These are phyloP conservation scores for Colletotrichum simmondsii DNA, from an alignment of 2,329 filamentous ascomycete genomes.

Conservation along the genomic window DNA sequence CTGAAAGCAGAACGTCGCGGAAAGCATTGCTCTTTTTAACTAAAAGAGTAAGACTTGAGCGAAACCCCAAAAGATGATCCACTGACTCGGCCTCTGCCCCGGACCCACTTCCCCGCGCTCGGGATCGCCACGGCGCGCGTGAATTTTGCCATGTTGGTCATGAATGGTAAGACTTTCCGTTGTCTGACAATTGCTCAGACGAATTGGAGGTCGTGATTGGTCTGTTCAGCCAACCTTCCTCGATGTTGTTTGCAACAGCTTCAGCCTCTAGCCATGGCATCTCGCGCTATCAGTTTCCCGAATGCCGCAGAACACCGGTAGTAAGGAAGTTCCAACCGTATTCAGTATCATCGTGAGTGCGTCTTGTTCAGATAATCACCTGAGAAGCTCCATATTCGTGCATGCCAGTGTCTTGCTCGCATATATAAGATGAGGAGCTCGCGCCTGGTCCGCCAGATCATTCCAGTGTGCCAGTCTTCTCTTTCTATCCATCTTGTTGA, in stretches of 20 bases:
- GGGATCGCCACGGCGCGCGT: conserved; percentile 16
- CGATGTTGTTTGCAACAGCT: conserved; percentile 4
- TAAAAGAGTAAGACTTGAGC: neutral
- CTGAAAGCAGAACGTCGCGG: neutral
- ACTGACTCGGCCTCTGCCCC: conserved; percentile 14
- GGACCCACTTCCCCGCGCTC: conserved; percentile 25
- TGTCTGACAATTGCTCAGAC: neutral
- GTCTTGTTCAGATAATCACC: neutral
- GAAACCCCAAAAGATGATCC: neutral
- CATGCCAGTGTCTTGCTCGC: neutral
- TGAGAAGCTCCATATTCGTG: conserved; percentile 1
- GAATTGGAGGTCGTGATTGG: neutral
- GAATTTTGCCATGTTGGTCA: neutral
- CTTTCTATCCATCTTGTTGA: neutral
- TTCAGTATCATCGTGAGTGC: neutral
- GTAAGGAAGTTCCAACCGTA: neutral
- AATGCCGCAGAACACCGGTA: neutral
- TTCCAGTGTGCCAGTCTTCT: neutral
- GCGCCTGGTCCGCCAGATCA: neutral
- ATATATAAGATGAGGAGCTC: conserved; percentile 1
- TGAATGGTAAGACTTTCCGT: neutral
- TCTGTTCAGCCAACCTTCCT: neutral
- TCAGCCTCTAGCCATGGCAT: conserved; percentile 10
- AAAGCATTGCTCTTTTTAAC: neutral
- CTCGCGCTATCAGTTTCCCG: neutral